These are phyloP conservation scores for Styphnolobium japonicum DNA, from an alignment of 306 rosid genomes.

Conservation along the genomic window DNA sequence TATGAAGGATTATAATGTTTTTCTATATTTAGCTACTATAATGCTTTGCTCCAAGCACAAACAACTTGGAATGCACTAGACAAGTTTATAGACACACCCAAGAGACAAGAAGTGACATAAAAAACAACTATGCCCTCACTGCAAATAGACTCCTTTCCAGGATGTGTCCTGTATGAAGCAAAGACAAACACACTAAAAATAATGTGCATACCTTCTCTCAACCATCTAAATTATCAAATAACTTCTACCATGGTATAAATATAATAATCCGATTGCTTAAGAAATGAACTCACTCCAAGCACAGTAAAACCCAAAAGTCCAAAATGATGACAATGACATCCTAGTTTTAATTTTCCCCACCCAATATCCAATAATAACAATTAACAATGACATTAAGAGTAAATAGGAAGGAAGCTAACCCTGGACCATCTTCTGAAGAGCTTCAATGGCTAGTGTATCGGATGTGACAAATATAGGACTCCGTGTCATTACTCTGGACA, in stretches of 20 bases:
- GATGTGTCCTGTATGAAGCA: not conserved
- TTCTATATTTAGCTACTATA: not conserved
- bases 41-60: not conserved
- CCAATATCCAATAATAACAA: not conserved
- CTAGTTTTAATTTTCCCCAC: not conserved
- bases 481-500: conserved; percentile 82
- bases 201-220: not conserved
- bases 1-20: not conserved
- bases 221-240: not conserved
- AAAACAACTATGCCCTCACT: not conserved
- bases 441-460: conserved; percentile 87
- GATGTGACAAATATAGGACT: conserved; percentile 84
- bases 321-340: not conserved
- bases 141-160: not conserved
- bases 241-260: not conserved
- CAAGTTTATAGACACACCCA: not conserved
- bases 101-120: not conserved
- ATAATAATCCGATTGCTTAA: not conserved
- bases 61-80: not conserved
- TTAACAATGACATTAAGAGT: not conserved
- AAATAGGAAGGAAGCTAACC: conserved; percentile 40
- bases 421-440: conserved; percentile 94
- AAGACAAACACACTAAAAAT: not conserved
- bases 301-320: not conserved
- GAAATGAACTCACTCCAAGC: not conserved